Base-by-base conservation (phyloP, 139 green algal genomes). In the Auxenochlorella pyrenoidosa region DNA sequence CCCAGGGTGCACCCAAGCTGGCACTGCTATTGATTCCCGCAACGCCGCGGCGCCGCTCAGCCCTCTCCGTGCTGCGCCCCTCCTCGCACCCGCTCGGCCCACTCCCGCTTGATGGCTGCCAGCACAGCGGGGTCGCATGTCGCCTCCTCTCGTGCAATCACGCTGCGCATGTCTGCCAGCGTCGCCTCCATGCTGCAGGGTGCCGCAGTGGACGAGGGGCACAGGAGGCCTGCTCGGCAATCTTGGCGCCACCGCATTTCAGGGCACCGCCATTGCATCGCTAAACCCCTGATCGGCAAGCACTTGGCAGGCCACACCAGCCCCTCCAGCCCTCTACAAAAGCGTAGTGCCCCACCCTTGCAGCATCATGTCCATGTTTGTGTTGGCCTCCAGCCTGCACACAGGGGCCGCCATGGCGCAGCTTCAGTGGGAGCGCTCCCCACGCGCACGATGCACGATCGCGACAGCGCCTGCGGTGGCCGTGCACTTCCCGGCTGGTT, bases 81-180 rank as follows among this genome's bases (percentile, higher is more conserved):
- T n/a, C 28, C 34, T n/a, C 79, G 4, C 79, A 85, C 79, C 60
- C n/a, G 71, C 40, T 85, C n/a, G 22, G 28, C 36, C 38, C 65
- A 85, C 3, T 40, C 59, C 6, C 32, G n/a, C 38, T 75, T 75
- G 38, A 85, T 59, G 2, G 24, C 41, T 28, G 65, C 68, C 71
- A 87, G 70, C 36, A 24, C 18, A 34, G 59, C 32, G 2, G 83
- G 83, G 51, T 87, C 83, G 3, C 47, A 28, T 0, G 51, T 82
- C 8, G 32, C 26, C 36, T 87, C 83, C 71, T 87, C 83, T 26
- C 36, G 43, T 12, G 79, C 66, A 43, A 87, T 65, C 34, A 82
- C 26, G 1, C 24, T 21, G 19, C 83, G 68, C 83, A 87, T 81
- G 32, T 73, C 70, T 4, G 34, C 41, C 38, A 68, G 41, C 41